Evolutionary conservation across 2,329 filamentous ascomycete genomes (phyloP), one percentile per base, ranked within the genome.

Genomic region (Hysterium pulicare): DNA sequence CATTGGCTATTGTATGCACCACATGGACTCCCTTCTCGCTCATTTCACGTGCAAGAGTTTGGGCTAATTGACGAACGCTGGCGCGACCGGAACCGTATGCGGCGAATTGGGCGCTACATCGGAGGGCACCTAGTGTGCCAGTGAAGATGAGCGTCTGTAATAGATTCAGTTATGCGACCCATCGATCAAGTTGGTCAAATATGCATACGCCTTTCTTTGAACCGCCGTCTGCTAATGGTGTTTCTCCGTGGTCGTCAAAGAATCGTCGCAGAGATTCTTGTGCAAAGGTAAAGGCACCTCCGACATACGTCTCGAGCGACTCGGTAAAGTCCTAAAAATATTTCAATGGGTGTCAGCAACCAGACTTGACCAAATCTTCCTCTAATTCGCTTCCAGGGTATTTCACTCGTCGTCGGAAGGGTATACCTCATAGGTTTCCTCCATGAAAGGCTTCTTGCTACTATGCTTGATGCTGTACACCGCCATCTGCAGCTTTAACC

Each of bases 1-100:
- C 77, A 53, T 81, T 81, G 1, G 74, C 76, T 46, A 82, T 77
- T 2, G 77, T 71, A 59, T 82, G 78, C n/a, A 75, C 76, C 3
- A 80, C 76, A 57, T 82, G 77, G 0, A 82, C 60, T 2, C 78
- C 77, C 46, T 72, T 74, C n/a, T 69, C 68, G 49, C 71, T 77
- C 62, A 80, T 75, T 58, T 82, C 78, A 28, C 76, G 71, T 0
- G 76, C 77, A 33, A 82, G 58, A 6, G 70, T 73, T 57, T 81
- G 77, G 0, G 76, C 76, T 10, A 81, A 60, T 59, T 79, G 78
- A 28, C 78, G 61, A 5, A 77, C 75, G 1, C 72, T 73, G 0
- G 73, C 67, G 3, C 77, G 63, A 1, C 73, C 71, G 5, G 76
- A 77, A 7, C 77, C 78, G 46, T 81, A 81, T 1, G 76, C 72